Conservation (phyloP, 495 filamentous ascomycete genomes). For the Penicillium macrosclerotiorum region DNA sequence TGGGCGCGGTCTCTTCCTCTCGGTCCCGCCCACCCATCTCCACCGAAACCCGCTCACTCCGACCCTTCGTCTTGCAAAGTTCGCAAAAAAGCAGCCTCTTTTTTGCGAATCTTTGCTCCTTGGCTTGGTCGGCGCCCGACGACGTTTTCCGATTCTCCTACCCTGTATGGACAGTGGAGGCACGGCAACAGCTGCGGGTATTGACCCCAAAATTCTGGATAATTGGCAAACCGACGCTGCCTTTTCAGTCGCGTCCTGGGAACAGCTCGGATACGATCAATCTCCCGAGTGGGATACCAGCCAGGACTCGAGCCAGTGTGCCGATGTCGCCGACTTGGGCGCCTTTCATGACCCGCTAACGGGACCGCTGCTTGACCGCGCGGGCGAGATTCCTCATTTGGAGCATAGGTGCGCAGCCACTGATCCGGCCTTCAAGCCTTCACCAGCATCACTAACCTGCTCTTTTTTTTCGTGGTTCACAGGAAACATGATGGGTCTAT, state of each 20-base stretch:
- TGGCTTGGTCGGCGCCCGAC: conserved; percentile 12
- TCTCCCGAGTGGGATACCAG: conserved; percentile 45
- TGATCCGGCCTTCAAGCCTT: not conserved
- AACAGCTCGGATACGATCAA: conserved; percentile 40
- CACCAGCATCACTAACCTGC: conserved; percentile 11
- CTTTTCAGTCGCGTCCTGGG: conserved; percentile 42
- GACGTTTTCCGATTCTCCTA: conserved; percentile 12
- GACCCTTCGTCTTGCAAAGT: conserved; percentile 8
- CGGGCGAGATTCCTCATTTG: conserved; percentile 21
- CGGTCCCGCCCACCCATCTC: too few species aligned
- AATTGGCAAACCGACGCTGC: conserved; percentile 42
- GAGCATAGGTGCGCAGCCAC: conserved; percentile 27
- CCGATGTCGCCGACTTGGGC: conserved; percentile 38
- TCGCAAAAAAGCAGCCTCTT: conserved; percentile 17
- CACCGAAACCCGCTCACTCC: too few species aligned
- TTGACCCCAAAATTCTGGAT: conserved; percentile 50
- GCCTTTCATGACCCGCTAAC: conserved; percentile 32
- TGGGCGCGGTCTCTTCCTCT: too few species aligned
- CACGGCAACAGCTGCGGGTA: conserved; percentile 43
- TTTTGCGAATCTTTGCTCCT: conserved; percentile 23
- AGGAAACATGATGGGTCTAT: conserved; percentile 32
- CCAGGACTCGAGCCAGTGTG: conserved; percentile 44
- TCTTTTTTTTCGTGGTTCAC: conserved; percentile 17
- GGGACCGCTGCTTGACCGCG: conserved; percentile 25
- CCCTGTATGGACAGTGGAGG: conserved; percentile 49